phyloP scores from a whole-genome alignment of 495 filamentous ascomycete species.

The Copromyces sp. region DNA sequence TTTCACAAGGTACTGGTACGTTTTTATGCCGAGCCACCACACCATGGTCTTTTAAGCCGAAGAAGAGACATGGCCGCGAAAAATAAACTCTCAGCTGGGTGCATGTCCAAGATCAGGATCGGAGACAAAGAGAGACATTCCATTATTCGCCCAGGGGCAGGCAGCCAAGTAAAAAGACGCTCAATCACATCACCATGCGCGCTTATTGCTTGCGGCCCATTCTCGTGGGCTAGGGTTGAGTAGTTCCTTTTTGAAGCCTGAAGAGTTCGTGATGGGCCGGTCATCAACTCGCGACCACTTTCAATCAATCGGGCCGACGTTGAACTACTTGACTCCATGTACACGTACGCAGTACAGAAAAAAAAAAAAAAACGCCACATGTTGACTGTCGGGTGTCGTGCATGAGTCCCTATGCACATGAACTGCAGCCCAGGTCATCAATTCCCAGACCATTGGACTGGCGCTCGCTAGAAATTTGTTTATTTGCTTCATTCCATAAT shows the following conservation, averaged over 20 bases:
- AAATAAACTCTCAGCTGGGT: background rate
- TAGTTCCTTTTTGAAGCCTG: background rate
- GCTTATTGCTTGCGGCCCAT: background rate
- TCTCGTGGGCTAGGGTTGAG: background rate
- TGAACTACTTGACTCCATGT: background rate
- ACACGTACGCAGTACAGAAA: background rate
- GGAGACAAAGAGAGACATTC: background rate
- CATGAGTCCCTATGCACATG: background rate
- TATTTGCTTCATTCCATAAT: background rate
- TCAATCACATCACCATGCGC: background rate
- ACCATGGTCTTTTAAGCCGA: background rate
- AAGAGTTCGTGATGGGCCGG: background rate
- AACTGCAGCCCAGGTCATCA: background rate
- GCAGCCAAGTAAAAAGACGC: too few relatives aligned
- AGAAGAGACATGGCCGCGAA: background rate
- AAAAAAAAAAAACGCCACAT: background rate
- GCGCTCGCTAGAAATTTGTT: background rate
- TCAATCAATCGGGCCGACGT: background rate
- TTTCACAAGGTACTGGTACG: background rate
- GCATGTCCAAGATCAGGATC: background rate
- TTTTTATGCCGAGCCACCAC: background rate
- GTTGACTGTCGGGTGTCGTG: background rate
- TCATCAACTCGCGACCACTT: background rate
- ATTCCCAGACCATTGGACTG: background rate
- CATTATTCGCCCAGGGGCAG: background rate